Conservation (phyloP, 2,329 filamentous ascomycete species). For the Ascochyta lentis region DNA sequence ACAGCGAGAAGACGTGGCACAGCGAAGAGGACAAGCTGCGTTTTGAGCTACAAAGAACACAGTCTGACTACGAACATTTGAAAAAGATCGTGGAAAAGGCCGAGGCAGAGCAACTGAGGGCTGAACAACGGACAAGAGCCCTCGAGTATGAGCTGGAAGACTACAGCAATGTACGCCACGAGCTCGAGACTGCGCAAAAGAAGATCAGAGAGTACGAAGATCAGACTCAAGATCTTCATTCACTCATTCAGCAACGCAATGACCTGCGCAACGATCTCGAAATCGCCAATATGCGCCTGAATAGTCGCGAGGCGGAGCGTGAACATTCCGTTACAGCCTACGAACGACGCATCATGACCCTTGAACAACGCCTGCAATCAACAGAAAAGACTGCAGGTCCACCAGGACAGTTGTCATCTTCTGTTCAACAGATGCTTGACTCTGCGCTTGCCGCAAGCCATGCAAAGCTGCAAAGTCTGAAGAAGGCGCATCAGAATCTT, state of each 20-base stretch:
- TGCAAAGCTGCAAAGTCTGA: slow-evolving; percentile 56
- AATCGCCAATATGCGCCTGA: slow-evolving; percentile 65
- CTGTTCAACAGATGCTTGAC: slow-evolving; percentile 57
- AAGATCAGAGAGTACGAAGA: slow-evolving; percentile 41
- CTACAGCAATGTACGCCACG: slow-evolving; percentile 52
- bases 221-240: slow-evolving; percentile 54
- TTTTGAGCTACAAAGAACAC: slow-evolving; percentile 64
- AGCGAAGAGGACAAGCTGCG: slow-evolving; percentile 64
- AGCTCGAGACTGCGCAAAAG: slow-evolving; percentile 44
- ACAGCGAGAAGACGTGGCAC: slow-evolving; percentile 72
- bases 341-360: slow-evolving; percentile 56
- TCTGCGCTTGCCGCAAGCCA: slow-evolving; percentile 56
- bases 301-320: slow-evolving; percentile 58
- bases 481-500: slow-evolving; percentile 60
- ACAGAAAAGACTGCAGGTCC: slow-evolving; percentile 31
- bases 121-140: slow-evolving; percentile 63
- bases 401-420: slow-evolving; percentile 46
- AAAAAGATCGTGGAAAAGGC: slow-evolving; percentile 70
- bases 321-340: slow-evolving; percentile 57
- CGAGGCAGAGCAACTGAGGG: slow-evolving; percentile 67
- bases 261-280: slow-evolving; percentile 66
- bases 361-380: slow-evolving; percentile 48
- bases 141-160: slow-evolving; percentile 68
- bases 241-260: slow-evolving; percentile 64
- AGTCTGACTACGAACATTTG: slow-evolving; percentile 68